Evolutionary conservation across 2,329 filamentous ascomycete genomes (phyloP), one percentile per base, ranked within the genome.

Genomic region (Didymella glomerata): DNA sequence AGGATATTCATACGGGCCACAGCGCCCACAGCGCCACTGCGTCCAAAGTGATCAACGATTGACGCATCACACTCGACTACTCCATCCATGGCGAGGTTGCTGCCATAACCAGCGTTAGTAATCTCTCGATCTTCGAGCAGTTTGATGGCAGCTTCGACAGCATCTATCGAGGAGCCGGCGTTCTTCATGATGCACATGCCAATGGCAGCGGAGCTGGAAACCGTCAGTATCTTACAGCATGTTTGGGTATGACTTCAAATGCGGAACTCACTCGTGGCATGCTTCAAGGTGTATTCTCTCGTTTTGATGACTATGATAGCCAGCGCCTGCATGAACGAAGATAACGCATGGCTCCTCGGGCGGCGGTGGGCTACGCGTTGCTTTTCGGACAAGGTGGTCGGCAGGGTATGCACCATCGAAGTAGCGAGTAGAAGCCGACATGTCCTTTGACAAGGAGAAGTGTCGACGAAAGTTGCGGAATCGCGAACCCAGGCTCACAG

Each of bases 21-120:
- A 42, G 95, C 94, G 66, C 95, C 96, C 66, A 92, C 96, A 41
- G 93, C 95, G 66, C 95, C 95, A 75, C 94, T 98, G 64, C 93
- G 88, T 41, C 96, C 95, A 49, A 89, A 82, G 74, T 98, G 91
- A 71, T 99, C 93, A 40, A 99, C 90, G 53, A 99, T 86, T 0
- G 92, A 93, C 54, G 95, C 95, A 81, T 99, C 95, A 68, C 93
- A 96, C 76, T 99, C 95, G 13, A 98, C 95, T 1, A 88, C 86
- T 1, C 95, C 95, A 67, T 97, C 90, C 63, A 96, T 91, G 44
- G 92, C 89, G 24, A 99, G 82, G 70, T 99, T 99, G 78, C 95
- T 99, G 46, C 96, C 95, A 74, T 91, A 98, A 0, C 95, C 95
- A 36, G 94, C 91, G 76, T 99, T 99, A 34, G 96, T 99, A 66